These are phyloP conservation scores for Pachysandra terminalis DNA, from an alignment of 164 flowering plant genomes.

Conservation along the genomic window DNA sequence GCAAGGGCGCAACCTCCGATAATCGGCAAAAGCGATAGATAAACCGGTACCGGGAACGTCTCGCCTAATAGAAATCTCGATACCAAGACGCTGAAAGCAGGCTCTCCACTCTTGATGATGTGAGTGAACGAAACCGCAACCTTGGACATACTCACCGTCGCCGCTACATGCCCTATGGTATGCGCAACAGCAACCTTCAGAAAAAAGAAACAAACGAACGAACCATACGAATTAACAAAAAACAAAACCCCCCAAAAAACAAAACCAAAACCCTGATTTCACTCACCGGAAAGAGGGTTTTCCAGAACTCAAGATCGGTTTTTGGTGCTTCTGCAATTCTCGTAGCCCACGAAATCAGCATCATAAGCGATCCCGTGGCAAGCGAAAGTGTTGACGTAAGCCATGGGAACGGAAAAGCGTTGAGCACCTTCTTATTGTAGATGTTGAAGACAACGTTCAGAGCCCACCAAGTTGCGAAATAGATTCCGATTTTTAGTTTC, in stretches of 20 bases:
- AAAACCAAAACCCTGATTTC: not conserved
- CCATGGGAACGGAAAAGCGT: slow-evolving; percentile 68
- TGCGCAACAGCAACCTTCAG: slow-evolving; percentile 69
- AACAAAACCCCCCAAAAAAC: not conserved
- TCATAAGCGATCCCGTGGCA: slow-evolving; percentile 71
- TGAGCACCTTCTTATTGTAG: slow-evolving; percentile 61
- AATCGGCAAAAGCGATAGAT: too few species aligned
- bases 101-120: slow-evolving; percentile 73
- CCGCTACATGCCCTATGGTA: slow-evolving; percentile 79
- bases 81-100: slow-evolving; percentile 72
- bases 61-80: slow-evolving; percentile 60
- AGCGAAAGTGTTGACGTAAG: slow-evolving; percentile 57
- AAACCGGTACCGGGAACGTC: slow-evolving; percentile 48
- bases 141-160: slow-evolving; percentile 78
- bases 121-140: slow-evolving; percentile 81
- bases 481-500: slow-evolving; percentile 45
- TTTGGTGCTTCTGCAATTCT: slow-evolving; percentile 70
- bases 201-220: not conserved
- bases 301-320: slow-evolving; percentile 84
- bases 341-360: slow-evolving; percentile 76
- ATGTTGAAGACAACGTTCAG: slow-evolving; percentile 64
- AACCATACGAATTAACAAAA: not conserved
- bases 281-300: slow-evolving; percentile 75
- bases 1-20: too few species aligned
- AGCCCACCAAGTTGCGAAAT: slow-evolving; percentile 67